Evolutionary conservation across 768 basidiomycete genomes (phyloP), one percentile per base, ranked within the genome.

Genomic region (Boletus pseudopeckii): DNA sequence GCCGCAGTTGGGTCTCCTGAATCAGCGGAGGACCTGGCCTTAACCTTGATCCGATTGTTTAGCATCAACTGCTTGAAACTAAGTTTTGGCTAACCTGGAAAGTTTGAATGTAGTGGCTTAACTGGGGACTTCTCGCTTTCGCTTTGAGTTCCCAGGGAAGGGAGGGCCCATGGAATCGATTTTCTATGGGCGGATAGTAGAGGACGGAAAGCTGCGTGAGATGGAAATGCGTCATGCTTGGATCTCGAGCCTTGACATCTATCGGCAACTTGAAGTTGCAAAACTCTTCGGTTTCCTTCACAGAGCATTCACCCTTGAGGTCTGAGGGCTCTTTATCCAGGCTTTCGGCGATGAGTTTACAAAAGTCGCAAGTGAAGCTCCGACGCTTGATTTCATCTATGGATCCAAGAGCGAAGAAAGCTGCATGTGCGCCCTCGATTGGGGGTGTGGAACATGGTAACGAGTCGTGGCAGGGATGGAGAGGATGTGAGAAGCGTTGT

Each of bases 381-480:
- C 61, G 52, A 9, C 22, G 1, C 37, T 54, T 64, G 58, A 64
- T 57, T 34, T 51, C 54, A 41, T 45, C 46, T 22, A 60, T 7
- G 11, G 52, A 52, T 24, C 62, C 62, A 10, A 61, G 62, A 28
- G 24, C 0, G n/a, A 39, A 2, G 24, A 36, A 26, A 32, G 8
- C 7, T 5, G 5, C 20, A 13, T 28, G 8, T 15, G 6, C 9
- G n/a, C 1, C 20, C 15, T 40, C 13, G 24, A 26, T n/a, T 14
- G 55, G 60, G 9, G 52, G 26, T 7, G 17, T 13, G 5, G 39
- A 58, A 34, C 60, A 61, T 1, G 49, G 46, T 1, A 37, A 9
- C 0, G 30, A 42, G 1, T 54, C 8, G 18, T 36, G 24, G 37
- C 58, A 59, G 1, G 46, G 60, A 30, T 62, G 5, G 18, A 49